A percentile compares a stretch with the other conserved stretches of the same genome.
These are phyloP conservation scores for Puccinia coronata DNA, from an alignment of 1,284 basidiomycete species.

Conservation along the genomic window DNA sequence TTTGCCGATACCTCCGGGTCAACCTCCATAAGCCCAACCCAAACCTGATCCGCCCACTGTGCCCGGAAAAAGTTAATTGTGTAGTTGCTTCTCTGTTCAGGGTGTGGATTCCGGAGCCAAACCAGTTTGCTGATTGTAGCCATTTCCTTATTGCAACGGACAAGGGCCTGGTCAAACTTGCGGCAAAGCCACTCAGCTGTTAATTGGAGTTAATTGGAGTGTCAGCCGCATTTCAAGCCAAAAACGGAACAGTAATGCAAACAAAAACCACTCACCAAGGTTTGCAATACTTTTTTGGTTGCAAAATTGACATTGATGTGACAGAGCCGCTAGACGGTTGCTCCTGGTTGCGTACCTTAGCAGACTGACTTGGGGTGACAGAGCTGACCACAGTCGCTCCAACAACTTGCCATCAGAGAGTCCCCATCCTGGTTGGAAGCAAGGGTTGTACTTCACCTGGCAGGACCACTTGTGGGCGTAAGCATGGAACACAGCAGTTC, in stretches of 20 bases:
- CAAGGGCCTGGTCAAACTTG: neutral
- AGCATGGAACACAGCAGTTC: constrained; percentile 22
- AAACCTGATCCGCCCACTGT: neutral
- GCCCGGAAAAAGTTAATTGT: neutral
- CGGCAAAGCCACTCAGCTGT: neutral
- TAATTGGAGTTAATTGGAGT: neutral
- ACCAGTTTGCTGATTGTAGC: neutral
- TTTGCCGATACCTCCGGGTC: no score
- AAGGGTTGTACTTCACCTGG: constrained; percentile 15
- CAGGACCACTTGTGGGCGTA: constrained; percentile 24
- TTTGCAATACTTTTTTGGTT: neutral
- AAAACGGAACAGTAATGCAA: no score
- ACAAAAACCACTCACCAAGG: neutral
- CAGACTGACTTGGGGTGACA: neutral
- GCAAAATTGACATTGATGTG: neutral
- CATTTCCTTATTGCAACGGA: neutral
- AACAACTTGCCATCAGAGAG: constrained; percentile 6
- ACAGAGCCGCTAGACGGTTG: neutral
- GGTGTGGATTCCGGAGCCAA: neutral
- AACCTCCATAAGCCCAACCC: no score
- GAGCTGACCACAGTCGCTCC: constrained; percentile 21
- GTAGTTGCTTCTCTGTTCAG: neutral
- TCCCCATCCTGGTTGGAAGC: neutral
- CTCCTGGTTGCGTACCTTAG: constrained; percentile 23
- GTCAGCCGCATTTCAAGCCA: no score